Base-by-base conservation (phyloP, 768 basidiomycete species). In the Pulveroboletus sp. region DNA sequence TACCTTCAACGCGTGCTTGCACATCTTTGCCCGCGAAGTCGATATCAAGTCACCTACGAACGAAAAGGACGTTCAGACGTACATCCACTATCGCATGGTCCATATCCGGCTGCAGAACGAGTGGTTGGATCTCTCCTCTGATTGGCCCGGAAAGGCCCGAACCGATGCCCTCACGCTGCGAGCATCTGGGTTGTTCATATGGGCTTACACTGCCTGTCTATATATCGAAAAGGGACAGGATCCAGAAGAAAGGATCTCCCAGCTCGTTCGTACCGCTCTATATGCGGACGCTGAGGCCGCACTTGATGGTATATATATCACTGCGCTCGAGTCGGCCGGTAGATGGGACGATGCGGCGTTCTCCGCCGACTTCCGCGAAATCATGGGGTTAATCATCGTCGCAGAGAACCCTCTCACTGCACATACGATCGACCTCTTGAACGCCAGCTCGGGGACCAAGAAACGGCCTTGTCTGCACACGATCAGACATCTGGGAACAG, bases 131-230 rank as follows among this genome's bases (percentile, higher is more conserved):
- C 56, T 69, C 9, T 37, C 67, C 5, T 47, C 50, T 1, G 64
- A 68, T 43, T 69, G 66, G 66, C 68, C 66, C 0, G 68, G 68
- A 3, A 43, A 56, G 20, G 21, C 43, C 3, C 44, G 42, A 40
- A 52, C 45, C 1, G 47, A 55, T 5, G 56, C 57, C 5, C 58
- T 67, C 3, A 43, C 52, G 1, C 40, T 61, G 12, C 67, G 67
- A 17, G 65, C 67, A 11, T 68, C 60, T 35, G 66, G 66, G 3
- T 54, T 68, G 27, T 69, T 69, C 40, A 54, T 68, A 34, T 68
- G 66, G 66, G 68, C 68, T 10, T 57, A 43, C 14, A 69, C 66
- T 11, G 68, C 68, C 6, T 67, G 67, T 51, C 57, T 55, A 19
- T 69, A 69, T 19, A 49, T 67, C 45, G 65, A 67, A 39, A 61